Evolutionary conservation across 2,329 filamentous ascomycete species (phyloP).

Genomic region (Nemania bipapillata): DNA sequence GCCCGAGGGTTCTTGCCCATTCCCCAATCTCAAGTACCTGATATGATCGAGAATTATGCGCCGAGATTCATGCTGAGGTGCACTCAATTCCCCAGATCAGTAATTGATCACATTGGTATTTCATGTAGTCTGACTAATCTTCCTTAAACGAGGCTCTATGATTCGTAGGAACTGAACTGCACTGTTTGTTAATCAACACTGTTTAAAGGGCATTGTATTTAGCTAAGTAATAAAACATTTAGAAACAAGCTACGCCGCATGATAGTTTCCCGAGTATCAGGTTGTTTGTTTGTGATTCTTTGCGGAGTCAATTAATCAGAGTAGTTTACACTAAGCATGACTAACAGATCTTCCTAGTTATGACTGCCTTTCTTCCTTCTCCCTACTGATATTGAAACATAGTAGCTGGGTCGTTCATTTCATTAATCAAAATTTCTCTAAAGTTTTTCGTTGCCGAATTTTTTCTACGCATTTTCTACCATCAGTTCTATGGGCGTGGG

Average conservation of each 20-base stretch:
- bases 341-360: too few relatives aligned
- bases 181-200: background rate
- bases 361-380: too few relatives aligned
- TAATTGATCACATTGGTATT: background rate
- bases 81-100: too few relatives aligned
- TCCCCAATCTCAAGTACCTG: too few relatives aligned
- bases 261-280: background rate
- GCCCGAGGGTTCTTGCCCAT: too few relatives aligned
- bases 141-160: background rate
- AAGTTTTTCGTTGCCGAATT: background rate
- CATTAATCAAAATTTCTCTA: background rate
- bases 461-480: background rate
- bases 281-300: too few relatives aligned
- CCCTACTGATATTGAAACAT: too few relatives aligned
- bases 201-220: background rate
- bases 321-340: too few relatives aligned
- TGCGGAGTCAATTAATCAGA: too few relatives aligned
- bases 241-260: background rate
- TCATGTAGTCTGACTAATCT: background rate
- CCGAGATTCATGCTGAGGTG: too few relatives aligned
- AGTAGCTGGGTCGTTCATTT: background rate
- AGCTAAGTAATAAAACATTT: background rate
- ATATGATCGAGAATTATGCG: too few relatives aligned
- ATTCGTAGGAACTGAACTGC: background rate
- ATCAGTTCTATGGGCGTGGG: slow-evolving; percentile 16